phyloP scores from a whole-genome alignment of 371 early-diverging fungal species.

The Actinomortierella ambigua region DNA sequence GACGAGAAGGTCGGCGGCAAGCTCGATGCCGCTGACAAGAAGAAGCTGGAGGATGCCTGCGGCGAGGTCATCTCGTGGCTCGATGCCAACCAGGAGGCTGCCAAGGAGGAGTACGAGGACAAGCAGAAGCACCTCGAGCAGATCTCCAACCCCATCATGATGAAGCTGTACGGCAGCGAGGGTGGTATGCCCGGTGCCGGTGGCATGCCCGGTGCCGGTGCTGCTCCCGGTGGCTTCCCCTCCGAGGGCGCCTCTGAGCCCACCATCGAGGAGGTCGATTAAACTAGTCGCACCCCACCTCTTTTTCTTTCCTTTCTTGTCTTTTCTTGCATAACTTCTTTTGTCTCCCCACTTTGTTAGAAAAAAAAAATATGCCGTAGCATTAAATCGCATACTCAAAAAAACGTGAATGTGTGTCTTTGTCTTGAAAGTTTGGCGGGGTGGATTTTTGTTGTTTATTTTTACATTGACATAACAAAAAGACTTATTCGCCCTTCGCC shows the following conservation, averaged over 20 bases:
- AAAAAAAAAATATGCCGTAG: no score
- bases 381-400: no score
- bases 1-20: slow-evolving; percentile 89
- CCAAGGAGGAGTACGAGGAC: slow-evolving; percentile 94
- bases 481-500: no score
- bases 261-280: slow-evolving; percentile 85
- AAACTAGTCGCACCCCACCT: slow-evolving; percentile 33
- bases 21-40: slow-evolving; percentile 86
- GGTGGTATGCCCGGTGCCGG: slow-evolving; percentile 67
- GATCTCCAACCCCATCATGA: slow-evolving; percentile 96
- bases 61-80: slow-evolving; percentile 90
- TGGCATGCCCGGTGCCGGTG: slow-evolving; percentile 62
- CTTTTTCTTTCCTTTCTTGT: no score
- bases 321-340: no score
- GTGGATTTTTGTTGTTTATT: no score
- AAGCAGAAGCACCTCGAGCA: slow-evolving; percentile 95
- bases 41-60: slow-evolving; percentile 79
- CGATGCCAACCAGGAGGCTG: slow-evolving; percentile 87
- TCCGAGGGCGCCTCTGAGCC: slow-evolving; percentile 64
- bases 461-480: no score
- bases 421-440: no score
- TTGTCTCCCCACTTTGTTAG: no score
- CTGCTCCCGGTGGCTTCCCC: slow-evolving; percentile 66
- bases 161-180: slow-evolving; percentile 79
- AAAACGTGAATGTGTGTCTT: no score